These are phyloP conservation scores for Pythium scleroteichum DNA, from an alignment of 352 stramenopile genomes.

Conservation along the genomic window DNA sequence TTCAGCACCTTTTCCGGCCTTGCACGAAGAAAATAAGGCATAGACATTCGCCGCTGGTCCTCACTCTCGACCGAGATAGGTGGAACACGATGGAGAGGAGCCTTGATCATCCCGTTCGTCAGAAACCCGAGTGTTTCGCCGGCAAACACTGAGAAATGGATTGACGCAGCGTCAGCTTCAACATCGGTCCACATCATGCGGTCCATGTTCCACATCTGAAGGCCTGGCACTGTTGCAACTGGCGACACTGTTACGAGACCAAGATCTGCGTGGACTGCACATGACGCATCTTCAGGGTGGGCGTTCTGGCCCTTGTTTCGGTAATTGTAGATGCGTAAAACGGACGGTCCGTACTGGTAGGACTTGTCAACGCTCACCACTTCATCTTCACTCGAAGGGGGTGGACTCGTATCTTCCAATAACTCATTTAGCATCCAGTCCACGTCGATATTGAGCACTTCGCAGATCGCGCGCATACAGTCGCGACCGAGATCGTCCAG, in stretches of 20 bases:
- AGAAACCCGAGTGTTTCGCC: constrained; percentile 76
- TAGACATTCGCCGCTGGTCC: constrained; percentile 75
- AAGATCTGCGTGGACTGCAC: constrained; percentile 76
- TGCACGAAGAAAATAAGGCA: constrained; percentile 80
- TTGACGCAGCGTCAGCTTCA: constrained; percentile 49
- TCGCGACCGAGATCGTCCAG: constrained; percentile 68
- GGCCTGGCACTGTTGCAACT: constrained; percentile 62
- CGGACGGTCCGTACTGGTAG: constrained; percentile 77
- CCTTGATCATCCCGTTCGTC: constrained; percentile 72
- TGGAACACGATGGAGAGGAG: constrained; percentile 75
- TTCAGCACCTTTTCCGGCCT: constrained; percentile 63
- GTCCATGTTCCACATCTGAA: constrained; percentile 89
- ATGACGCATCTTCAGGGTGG: constrained; percentile 63
- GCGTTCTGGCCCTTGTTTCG: constrained; percentile 52
- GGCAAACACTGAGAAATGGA: constrained; percentile 83
- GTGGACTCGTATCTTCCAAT: constrained; percentile 54
- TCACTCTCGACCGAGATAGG: constrained; percentile 63
- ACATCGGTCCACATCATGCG: constrained; percentile 82
- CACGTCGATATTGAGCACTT: constrained; percentile 65
- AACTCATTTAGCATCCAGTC: constrained; percentile 67
- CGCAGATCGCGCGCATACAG: constrained; percentile 78
- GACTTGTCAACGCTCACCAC: constrained; percentile 37
- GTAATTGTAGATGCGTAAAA: constrained; percentile 87
- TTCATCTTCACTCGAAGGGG: constrained; percentile 27
- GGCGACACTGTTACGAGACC: constrained; percentile 81